These are phyloP conservation scores for Camelina laxa DNA, from an alignment of 345 rosid genomes.

Conservation along the genomic window DNA sequence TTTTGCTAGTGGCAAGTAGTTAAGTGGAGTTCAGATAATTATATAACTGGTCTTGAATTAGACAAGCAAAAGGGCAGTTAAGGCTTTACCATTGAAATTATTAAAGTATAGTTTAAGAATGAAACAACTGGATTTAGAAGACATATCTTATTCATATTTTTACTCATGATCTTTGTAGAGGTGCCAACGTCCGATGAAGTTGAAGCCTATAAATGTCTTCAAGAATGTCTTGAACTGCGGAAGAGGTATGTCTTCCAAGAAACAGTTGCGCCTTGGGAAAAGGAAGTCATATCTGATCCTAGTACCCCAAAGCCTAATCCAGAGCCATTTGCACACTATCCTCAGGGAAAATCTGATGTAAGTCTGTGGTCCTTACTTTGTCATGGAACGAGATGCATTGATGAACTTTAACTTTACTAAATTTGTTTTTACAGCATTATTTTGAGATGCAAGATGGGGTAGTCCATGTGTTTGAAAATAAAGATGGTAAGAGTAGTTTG, in stretches of 20 bases:
- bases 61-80: neutral
- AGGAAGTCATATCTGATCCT: slow-evolving; percentile 92
- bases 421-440: slow-evolving; percentile 63
- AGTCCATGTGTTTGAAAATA: slow-evolving; percentile 81
- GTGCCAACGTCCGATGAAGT: slow-evolving; percentile 83
- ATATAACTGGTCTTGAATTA: neutral
- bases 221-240: slow-evolving; percentile 94
- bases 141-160: neutral
- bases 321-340: slow-evolving; percentile 76
- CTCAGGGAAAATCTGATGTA: slow-evolving; percentile 86
- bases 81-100: slow-evolving; percentile 16
- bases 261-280: slow-evolving; percentile 95
- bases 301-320: slow-evolving; percentile 96
- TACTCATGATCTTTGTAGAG: slow-evolving; percentile 54
- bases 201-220: slow-evolving; percentile 75
- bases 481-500: slow-evolving; percentile 64
- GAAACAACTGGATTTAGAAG: neutral
- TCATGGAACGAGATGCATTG: slow-evolving; percentile 2
- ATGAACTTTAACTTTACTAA: slow-evolving; percentile 21
- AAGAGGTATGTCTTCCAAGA: slow-evolving; percentile 81
- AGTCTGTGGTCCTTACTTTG: slow-evolving; percentile 34
- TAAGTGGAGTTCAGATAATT: slow-evolving; percentile 10
- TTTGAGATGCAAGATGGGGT: slow-evolving; percentile 98
- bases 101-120: neutral
- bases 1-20: slow-evolving; percentile 13